Conservation (phyloP, 2,329 filamentous ascomycete species). For the Tolypocladium amazonense region DNA sequence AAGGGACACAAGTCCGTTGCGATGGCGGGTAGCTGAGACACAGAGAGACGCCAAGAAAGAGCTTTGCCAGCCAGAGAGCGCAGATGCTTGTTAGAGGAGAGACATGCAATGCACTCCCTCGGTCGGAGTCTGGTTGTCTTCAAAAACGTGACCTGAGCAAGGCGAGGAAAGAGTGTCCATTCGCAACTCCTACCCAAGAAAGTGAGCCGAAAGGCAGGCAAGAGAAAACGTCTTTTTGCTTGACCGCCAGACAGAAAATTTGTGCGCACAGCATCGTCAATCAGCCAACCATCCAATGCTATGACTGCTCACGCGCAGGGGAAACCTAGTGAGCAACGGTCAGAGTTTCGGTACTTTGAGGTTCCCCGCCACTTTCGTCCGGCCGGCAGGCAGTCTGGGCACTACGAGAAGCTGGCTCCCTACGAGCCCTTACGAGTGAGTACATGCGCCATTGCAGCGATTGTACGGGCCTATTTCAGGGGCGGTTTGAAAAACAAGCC, state of each 20-base stretch:
- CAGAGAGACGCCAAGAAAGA: neutral
- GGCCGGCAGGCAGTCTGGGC: neutral
- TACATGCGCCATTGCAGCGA: neutral
- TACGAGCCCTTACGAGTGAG: no score
- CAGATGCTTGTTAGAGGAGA: neutral
- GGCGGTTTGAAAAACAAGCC: neutral
- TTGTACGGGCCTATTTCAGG: no score
- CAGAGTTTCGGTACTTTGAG: neutral
- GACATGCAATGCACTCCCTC: neutral
- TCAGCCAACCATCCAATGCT: neutral
- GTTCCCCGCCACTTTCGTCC: neutral
- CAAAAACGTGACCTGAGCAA: neutral
- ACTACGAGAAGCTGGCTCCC: neutral
- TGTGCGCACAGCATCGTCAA: neutral
- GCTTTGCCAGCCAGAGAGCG: neutral
- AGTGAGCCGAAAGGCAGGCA: neutral
- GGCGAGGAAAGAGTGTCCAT: neutral
- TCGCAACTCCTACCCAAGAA: neutral
- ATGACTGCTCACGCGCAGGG: neutral
- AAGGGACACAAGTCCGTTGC: neutral
- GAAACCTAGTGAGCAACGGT: neutral
- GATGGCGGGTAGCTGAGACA: neutral
- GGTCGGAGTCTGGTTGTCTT: neutral
- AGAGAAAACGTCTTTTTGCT: neutral
- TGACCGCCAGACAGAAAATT: neutral